Conservation (phyloP, 2,329 filamentous ascomycete species). For the Zasmidium cellare region DNA sequence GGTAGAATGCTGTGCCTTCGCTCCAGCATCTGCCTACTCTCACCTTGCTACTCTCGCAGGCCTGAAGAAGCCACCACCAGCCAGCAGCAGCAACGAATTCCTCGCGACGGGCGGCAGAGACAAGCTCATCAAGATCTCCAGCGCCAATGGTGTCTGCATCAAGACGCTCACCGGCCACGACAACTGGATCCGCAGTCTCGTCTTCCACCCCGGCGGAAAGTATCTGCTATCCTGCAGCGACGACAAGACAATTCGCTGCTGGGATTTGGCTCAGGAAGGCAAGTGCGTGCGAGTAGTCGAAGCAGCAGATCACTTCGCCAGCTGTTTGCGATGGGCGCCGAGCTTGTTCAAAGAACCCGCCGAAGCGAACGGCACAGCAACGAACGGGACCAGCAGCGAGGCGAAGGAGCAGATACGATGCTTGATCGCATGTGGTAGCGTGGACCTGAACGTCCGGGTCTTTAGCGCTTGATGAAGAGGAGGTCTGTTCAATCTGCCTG, state of each 20-base stretch:
- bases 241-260: constrained; percentile 90
- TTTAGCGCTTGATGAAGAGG: constrained; percentile 58
- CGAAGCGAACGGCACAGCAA: constrained; percentile 42
- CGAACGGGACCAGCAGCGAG: constrained; percentile 40
- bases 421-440: constrained; percentile 83
- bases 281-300: constrained; percentile 81
- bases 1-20: constrained; percentile 83
- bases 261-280: constrained; percentile 88
- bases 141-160: constrained; percentile 78
- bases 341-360: constrained; percentile 62
- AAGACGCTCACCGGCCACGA: constrained; percentile 86
- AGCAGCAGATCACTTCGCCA: constrained; percentile 79
- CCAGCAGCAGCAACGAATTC: constrained; percentile 77
- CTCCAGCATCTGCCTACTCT: constrained; percentile 75
- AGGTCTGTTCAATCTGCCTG: background rate
- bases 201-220: constrained; percentile 90
- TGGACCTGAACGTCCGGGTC: constrained; percentile 76
- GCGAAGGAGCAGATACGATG: constrained; percentile 67
- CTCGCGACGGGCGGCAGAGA: constrained; percentile 87
- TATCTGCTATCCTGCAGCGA: constrained; percentile 84
- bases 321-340: constrained; percentile 84
- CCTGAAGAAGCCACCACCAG: constrained; percentile 75
- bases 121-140: constrained; percentile 89
- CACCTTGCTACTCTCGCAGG: constrained; percentile 76
- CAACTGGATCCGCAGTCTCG: constrained; percentile 85